Conservation (phyloP, 495 filamentous ascomycete species). For the Coniosporium apollinis region DNA sequence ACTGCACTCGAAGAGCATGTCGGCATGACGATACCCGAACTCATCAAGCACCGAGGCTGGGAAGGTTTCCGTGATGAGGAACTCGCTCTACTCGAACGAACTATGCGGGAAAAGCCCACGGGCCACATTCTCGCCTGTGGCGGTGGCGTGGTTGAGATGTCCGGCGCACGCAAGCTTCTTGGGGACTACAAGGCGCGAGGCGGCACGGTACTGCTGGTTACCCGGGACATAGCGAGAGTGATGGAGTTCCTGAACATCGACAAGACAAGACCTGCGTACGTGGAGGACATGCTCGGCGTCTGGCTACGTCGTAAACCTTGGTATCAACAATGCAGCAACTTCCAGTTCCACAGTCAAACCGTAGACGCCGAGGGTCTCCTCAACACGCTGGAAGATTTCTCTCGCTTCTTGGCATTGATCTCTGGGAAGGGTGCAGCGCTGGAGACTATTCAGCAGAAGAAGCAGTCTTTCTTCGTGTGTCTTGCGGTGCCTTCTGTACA, state of each 20-base stretch:
- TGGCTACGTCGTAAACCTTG: slow-evolving; percentile 84
- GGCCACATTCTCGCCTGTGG: slow-evolving; percentile 84
- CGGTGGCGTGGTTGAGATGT: slow-evolving; percentile 81
- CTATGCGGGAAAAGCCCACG: slow-evolving; percentile 54
- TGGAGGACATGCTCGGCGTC: slow-evolving; percentile 84
- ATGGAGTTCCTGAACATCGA: slow-evolving; percentile 83
- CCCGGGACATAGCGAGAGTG: slow-evolving; percentile 72
- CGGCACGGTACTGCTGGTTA: slow-evolving; percentile 78
- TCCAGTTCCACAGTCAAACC: slow-evolving; percentile 73
- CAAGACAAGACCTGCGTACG: slow-evolving; percentile 82
- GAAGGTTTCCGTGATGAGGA: slow-evolving; percentile 75
- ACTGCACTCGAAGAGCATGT: slow-evolving; percentile 58
- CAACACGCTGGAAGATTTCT: slow-evolving; percentile 60
- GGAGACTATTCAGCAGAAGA: slow-evolving; percentile 46
- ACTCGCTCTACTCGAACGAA: slow-evolving; percentile 50
- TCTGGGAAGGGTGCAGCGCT: slow-evolving; percentile 53
- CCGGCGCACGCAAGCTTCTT: slow-evolving; percentile 64
- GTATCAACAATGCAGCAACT: slow-evolving; percentile 89
- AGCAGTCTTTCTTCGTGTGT: slow-evolving; percentile 81
- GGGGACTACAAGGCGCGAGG: slow-evolving; percentile 56
- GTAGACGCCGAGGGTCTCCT: slow-evolving; percentile 40
- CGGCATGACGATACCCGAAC: slow-evolving; percentile 64
- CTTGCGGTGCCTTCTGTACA: slow-evolving; percentile 65
- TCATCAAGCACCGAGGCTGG: slow-evolving; percentile 70
- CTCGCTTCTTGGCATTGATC: slow-evolving; percentile 56